Percentiles rank a stretch among this genome's conserved stretches.
phyloP scores from a whole-genome alignment of 2,329 filamentous ascomycete genomes.

The Alternaria gansuensis region DNA sequence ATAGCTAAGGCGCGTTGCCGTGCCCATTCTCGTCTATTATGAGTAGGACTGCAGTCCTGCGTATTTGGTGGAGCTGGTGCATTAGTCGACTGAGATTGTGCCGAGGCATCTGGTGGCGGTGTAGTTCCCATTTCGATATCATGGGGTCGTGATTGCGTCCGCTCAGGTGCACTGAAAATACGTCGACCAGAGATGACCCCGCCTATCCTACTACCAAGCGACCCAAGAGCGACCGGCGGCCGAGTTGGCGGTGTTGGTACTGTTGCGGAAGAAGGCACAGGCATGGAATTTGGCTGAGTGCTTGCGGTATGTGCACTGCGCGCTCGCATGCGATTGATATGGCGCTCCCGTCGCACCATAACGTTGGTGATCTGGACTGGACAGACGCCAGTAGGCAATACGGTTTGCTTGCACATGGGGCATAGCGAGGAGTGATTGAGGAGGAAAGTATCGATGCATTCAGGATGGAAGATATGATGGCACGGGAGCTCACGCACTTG shows the following conservation, averaged over 20 bases:
- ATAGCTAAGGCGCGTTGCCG: slow-evolving; percentile 57
- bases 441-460: slow-evolving; percentile 89
- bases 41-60: slow-evolving; percentile 28
- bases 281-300: slow-evolving; percentile 10
- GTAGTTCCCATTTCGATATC: slow-evolving; percentile 47
- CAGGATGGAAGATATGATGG: slow-evolving; percentile 90
- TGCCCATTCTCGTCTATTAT: slow-evolving; percentile 57
- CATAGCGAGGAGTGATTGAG: slow-evolving; percentile 82
- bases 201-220: slow-evolving; percentile 38
- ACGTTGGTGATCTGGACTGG: slow-evolving; percentile 70
- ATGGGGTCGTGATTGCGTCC: slow-evolving; percentile 26
- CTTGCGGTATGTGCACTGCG: slow-evolving; percentile 41
- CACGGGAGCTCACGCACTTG: slow-evolving; percentile 87
- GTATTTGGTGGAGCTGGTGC: slow-evolving; percentile 7
- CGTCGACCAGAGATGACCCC: slow-evolving; percentile 38
- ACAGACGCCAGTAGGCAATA: slow-evolving; percentile 72
- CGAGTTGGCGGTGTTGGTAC: slow-evolving; percentile 11
- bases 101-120: neutral
- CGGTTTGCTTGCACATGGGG: slow-evolving; percentile 86
- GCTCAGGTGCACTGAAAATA: slow-evolving; percentile 45
- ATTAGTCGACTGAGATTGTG: neutral
- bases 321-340: slow-evolving; percentile 69
- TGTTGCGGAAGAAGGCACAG: slow-evolving; percentile 1
- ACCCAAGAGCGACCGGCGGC: slow-evolving; percentile 30
- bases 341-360: slow-evolving; percentile 84